These are phyloP conservation scores for Tanacetum coccineum DNA, from an alignment of 129 eudicot species.

Conservation along the genomic window DNA sequence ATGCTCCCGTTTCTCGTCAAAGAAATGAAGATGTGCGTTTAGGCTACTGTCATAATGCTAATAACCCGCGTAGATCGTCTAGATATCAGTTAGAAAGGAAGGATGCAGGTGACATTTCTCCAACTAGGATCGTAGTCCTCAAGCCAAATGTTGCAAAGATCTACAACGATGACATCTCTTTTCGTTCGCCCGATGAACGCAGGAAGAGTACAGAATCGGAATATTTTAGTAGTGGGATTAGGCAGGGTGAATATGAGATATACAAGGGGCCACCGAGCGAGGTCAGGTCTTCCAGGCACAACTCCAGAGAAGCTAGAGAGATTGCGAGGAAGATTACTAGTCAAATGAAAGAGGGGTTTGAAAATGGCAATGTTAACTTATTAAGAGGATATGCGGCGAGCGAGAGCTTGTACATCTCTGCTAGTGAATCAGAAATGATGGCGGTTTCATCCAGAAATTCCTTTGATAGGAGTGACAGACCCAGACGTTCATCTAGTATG, in stretches of 20 bases:
- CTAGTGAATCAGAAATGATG: slow-evolving; percentile 41
- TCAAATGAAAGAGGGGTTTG: slow-evolving; percentile 48
- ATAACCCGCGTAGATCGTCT: slow-evolving; percentile 29
- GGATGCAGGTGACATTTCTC: slow-evolving; percentile 32
- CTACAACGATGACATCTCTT: slow-evolving; percentile 19
- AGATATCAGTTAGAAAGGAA: slow-evolving; percentile 29
- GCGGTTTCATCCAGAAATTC: slow-evolving; percentile 36
- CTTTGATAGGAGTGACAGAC: slow-evolving; percentile 21
- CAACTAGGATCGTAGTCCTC: slow-evolving; percentile 77
- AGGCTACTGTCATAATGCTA: slow-evolving; percentile 23
- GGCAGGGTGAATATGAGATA: too few relatives aligned
- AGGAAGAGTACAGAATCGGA: slow-evolving; percentile 21
- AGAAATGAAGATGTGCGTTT: slow-evolving; percentile 33
- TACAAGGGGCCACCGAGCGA: slow-evolving; percentile 3
- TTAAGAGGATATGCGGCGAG: slow-evolving; percentile 41
- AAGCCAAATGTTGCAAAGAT: slow-evolving; percentile 64
- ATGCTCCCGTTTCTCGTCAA: slow-evolving; percentile 29
- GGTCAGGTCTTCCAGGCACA: slow-evolving; percentile 36
- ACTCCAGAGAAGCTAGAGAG: slow-evolving; percentile 60
- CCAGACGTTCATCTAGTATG: slow-evolving; percentile 30
- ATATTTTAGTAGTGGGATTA: too few relatives aligned
- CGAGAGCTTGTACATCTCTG: slow-evolving; percentile 19
- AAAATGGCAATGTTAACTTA: slow-evolving; percentile 23
- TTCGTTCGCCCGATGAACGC: slow-evolving; percentile 36
- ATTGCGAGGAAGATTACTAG: slow-evolving; percentile 56